Base-by-base conservation (phyloP, 306 rosid genomes). In the Echinosophora koreensis region DNA sequence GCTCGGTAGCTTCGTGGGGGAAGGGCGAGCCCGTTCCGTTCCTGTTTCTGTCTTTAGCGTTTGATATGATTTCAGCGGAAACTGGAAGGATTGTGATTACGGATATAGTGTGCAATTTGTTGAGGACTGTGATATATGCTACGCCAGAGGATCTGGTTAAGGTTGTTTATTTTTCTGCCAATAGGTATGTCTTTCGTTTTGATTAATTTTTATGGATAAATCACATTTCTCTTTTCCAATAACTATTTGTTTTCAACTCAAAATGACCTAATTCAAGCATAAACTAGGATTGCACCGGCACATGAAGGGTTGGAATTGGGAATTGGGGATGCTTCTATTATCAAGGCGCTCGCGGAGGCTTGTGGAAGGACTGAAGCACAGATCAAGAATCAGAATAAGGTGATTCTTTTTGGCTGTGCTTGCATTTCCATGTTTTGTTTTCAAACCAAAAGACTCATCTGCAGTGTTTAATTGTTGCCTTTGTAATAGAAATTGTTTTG, bases 231-330 rank as follows among this genome's bases (percentile, higher is more conserved):
- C 1, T 35, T 35, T 35, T 35, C 6, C 39, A 35, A 35, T 4
- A 4, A 5, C 39, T 35, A 0, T 35, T 5, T 10, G 38, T 4
- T 57, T 57, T 57, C n/a, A 11, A 22, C 22, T 13, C 63, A 22
- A 57, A 62, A 14, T 62, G 35, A 62, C 12, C 17, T 35, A 62
- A 42, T 62, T 34, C 35, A 7, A 62, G 7, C 17, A 1, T 30
- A 15, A 5, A 9, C 3, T 62, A 62, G 84, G 82, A 88, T 95
- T 46, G 97, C 97, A 1, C 97, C 98, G 0, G 90, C 97, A 0
- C 93, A 95, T 2, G 87, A 84, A 37, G 97, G 96, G 12, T 11
- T 85, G 57, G 99, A 95, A 82, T 82, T 95, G 75, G 98, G 98
- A 51, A 83, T 95, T 3, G 98, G 98, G 7, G 98, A 95, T 7